A percentile compares a stretch with the other conserved stretches of the same genome.
Evolutionary conservation across 768 basidiomycete genomes (phyloP).

Genomic region (Russula griseocarnosa): DNA sequence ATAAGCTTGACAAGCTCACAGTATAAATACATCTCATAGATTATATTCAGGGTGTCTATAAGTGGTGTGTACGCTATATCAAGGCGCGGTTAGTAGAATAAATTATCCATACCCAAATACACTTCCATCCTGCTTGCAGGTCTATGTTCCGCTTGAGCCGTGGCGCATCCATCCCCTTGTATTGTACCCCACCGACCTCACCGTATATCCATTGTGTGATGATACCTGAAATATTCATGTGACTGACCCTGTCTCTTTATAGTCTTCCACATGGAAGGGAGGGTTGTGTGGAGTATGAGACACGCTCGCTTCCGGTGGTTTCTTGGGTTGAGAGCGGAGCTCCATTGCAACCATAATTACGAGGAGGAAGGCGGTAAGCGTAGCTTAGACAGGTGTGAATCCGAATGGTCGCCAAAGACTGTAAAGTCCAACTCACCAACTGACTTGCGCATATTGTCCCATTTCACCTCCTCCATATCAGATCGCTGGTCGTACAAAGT

Average conservation of each 20-base stretch:
- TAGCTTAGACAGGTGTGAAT: slow-evolving; percentile 43
- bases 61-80: slow-evolving; percentile 23
- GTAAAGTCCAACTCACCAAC: slow-evolving; percentile 51
- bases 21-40: slow-evolving; percentile 33
- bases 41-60: slow-evolving; percentile 24
- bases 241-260: slow-evolving; percentile 14
- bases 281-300: slow-evolving; percentile 9
- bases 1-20: slow-evolving; percentile 54
- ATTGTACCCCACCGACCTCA: neutral
- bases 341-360: slow-evolving; percentile 70
- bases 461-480: slow-evolving; percentile 78
- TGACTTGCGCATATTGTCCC: slow-evolving; percentile 84
- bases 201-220: neutral
- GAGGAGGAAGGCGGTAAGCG: slow-evolving; percentile 62
- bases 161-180: neutral
- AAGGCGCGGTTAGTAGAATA: slow-evolving; percentile 4
- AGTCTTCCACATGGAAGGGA: slow-evolving; percentile 11
- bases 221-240: slow-evolving; percentile 13
- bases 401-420: neutral
- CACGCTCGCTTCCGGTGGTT: slow-evolving; percentile 31
- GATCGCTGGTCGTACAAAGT: slow-evolving; percentile 74
- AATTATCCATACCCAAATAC: slow-evolving; percentile 8
- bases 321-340: slow-evolving; percentile 44
- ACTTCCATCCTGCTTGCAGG: neutral
- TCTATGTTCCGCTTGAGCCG: neutral